Base-by-base conservation (phyloP, 192 early-diverging fungal genomes). In the Podila minutissima region DNA sequence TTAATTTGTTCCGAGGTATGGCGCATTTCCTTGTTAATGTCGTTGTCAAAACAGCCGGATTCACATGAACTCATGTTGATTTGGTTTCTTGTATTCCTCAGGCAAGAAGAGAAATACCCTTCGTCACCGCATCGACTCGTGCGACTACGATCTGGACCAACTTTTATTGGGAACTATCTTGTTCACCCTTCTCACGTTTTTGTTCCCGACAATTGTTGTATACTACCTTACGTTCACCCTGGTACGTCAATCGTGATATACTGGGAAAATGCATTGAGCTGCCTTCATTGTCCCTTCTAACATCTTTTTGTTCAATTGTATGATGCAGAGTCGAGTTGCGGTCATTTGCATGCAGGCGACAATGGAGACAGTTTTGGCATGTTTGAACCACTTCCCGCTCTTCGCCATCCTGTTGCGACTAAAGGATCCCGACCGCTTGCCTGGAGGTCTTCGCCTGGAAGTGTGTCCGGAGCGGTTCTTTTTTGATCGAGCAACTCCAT, bases 351-450 rank as follows among this genome's bases (percentile, higher is more conserved):
- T 94, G 4, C 95, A 97, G 73, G 95, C 92, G 1, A 75, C 90
- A 4, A 83, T 95, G 83, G 96, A 99, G 78, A 94, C 96, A 13
- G 26, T 94, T 5, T 83, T 99, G 20, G 96, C 94, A 0, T 89
- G 97, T 57, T 83, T 99, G 28, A 99, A 99, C 75, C 98, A 99
- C 75, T 98, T 97, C 74, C 98, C 98, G 17, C 83, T 98, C 13
- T 98, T 98, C 87, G 96, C 95, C 32, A 86, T 98, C n/a, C 90
- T 96, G 88, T 71, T 97, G 37, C 87, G 97, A 29, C 58, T 97
- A 33, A 95, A 95, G 67, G 95, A 98, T 74, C 94, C 96, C 10
- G 90, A 85, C 38, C 85, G 95, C 69, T 83, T 99, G 41, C 96
- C 98, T 35, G 95, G 95, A 89, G 90, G 86, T 32, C 65, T 89